Percentiles rank a stretch among this genome's conserved stretches.
Conservation (phyloP, 176 grass and related monocot genomes). For the bread wheat (Triticum aestivum) region DNA sequence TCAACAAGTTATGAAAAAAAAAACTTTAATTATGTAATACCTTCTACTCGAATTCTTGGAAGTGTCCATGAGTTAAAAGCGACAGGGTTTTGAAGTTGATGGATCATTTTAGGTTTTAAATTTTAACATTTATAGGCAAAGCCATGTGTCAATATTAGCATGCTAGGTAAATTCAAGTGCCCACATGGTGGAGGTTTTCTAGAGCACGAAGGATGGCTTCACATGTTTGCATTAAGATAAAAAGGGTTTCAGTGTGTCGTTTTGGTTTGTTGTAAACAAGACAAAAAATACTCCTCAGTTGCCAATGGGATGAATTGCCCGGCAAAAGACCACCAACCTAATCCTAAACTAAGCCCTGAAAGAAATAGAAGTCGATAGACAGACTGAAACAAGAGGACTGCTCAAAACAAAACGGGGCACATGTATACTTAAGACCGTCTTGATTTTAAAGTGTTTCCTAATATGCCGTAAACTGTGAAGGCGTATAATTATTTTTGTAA, state of each 20-base stretch:
- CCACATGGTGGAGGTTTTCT: background rate
- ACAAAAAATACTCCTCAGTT: background rate
- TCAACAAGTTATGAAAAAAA: slow-evolving; percentile 13
- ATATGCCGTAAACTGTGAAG: background rate
- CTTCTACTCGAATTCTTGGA: slow-evolving; percentile 12
- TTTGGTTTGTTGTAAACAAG: background rate
- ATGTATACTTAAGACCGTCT: background rate
- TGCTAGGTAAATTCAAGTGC: background rate
- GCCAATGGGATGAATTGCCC: background rate
- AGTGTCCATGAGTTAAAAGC: background rate
- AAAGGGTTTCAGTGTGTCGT: background rate
- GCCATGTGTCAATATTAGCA: slow-evolving; percentile 1
- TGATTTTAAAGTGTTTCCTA: background rate
- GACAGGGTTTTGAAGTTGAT: background rate
- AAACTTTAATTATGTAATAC: background rate
- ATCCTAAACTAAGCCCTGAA: background rate
- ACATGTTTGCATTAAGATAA: background rate
- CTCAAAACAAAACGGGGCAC: background rate
- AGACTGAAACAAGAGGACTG: background rate
- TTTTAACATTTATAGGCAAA: slow-evolving; percentile 4
- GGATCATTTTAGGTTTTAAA: background rate
- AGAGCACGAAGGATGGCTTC: background rate
- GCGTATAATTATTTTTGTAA: background rate
- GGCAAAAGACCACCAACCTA: background rate
- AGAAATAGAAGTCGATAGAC: background rate